A percentile compares a stretch with the other conserved stretches of the same genome.
Evolutionary conservation across 1,139 yeast genomes (phyloP).

Genomic region (Candida tropicalis): DNA sequence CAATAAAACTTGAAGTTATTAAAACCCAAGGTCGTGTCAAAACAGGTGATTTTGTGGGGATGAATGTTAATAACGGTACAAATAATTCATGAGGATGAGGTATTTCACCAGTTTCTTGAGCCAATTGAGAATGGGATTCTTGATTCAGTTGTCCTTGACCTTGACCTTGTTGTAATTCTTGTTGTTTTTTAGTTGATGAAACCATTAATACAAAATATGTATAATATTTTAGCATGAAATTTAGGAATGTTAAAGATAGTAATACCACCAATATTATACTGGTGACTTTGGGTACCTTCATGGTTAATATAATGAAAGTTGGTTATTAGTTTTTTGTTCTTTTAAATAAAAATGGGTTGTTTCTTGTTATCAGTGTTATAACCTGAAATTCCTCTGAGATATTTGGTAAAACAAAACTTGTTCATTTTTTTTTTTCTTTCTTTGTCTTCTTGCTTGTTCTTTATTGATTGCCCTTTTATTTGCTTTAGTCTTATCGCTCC

Average conservation of each 20-base stretch:
- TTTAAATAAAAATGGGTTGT: too few species aligned
- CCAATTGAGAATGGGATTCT: conserved; percentile 16
- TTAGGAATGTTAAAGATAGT: conserved; percentile 29
- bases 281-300: conserved; percentile 42
- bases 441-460: too few species aligned
- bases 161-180: background rate
- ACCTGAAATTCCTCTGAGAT: too few species aligned
- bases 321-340: too few species aligned
- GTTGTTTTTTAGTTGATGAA: conserved; percentile 28
- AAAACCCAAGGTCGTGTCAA: conserved; percentile 42
- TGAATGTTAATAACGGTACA: conserved; percentile 43
- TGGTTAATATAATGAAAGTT: too few species aligned
- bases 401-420: too few species aligned
- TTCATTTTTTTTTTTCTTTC: too few species aligned
- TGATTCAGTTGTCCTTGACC: background rate
- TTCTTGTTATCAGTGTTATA: too few species aligned
- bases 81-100: conserved; percentile 47
- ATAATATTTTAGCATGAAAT: conserved; percentile 32
- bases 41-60: conserved; percentile 42
- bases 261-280: conserved; percentile 38
- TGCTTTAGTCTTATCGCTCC: too few species aligned
- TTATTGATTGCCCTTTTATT: too few species aligned
- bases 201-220: conserved; percentile 36
- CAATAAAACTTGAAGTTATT: conserved; percentile 36
- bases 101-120: conserved; percentile 38